These are phyloP conservation scores for Suillus weaverae DNA, from an alignment of 768 basidiomycete genomes.

Conservation along the genomic window DNA sequence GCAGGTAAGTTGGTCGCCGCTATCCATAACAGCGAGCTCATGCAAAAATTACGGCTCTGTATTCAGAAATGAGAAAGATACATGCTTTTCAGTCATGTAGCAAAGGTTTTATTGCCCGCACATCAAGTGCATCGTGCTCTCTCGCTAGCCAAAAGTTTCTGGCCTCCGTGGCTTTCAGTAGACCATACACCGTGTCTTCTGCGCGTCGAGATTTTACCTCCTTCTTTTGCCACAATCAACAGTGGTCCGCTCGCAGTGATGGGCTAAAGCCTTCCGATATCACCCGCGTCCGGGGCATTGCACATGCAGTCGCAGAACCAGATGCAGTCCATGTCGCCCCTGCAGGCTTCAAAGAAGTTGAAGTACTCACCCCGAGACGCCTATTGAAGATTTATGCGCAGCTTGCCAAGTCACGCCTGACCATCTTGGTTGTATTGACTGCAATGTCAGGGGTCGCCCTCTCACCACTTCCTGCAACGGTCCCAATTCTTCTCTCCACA, in stretches of 20 bases:
- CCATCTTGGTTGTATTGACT: constrained; percentile 80
- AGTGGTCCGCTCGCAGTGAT: constrained; percentile 39
- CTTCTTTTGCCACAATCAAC: constrained; percentile 65
- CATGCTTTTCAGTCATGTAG: constrained; percentile 13
- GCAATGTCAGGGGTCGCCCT: constrained; percentile 92
- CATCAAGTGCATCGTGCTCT: constrained; percentile 10
- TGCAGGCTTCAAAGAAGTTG: constrained; percentile 35
- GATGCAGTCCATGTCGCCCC: constrained; percentile 17
- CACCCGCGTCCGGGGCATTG: constrained; percentile 11
- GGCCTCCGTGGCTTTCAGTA: neutral
- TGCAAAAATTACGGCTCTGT: neutral
- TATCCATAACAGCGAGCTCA: constrained; percentile 6
- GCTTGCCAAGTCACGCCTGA: constrained; percentile 83
- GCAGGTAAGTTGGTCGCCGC: constrained; percentile 8
- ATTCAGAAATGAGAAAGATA: constrained; percentile 19
- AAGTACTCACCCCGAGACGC: constrained; percentile 47
- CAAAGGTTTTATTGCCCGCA: constrained; percentile 15
- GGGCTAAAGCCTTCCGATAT: neutral
- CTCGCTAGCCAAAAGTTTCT: constrained; percentile 10
- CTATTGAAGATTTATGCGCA: constrained; percentile 72
- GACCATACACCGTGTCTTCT: constrained; percentile 29
- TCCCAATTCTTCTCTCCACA: constrained; percentile 83
- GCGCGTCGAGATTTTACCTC: constrained; percentile 38
- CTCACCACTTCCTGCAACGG: constrained; percentile 80
- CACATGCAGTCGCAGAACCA: constrained; percentile 12